phyloP scores from a whole-genome alignment of 2,329 filamentous ascomycete species.

The Alternaria panax region DNA sequence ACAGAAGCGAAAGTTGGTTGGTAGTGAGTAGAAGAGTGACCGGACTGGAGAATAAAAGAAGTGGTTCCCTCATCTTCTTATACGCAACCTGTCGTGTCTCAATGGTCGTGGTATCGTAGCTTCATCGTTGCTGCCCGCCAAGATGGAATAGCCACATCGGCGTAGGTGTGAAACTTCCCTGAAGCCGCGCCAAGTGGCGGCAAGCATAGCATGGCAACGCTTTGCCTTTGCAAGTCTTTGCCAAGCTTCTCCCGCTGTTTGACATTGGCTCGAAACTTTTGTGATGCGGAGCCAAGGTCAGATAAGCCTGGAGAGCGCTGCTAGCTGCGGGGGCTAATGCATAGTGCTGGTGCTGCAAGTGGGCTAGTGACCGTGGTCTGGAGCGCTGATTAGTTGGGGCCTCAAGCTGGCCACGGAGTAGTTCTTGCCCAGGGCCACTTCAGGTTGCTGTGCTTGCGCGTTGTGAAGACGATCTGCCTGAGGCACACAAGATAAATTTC shows the following conservation, averaged over 20 bases:
- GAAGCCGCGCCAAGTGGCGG: conserved; percentile 47
- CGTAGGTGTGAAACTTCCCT: conserved; percentile 49
- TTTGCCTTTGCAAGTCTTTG: conserved; percentile 17
- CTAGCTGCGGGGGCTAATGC: conserved; percentile 20
- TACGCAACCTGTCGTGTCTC: conserved; percentile 28
- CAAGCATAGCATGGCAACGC: conserved; percentile 37
- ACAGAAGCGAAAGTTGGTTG: conserved; percentile 37
- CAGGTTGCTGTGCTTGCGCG: not conserved
- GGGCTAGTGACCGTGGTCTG: conserved; percentile 26
- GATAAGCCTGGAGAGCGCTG: conserved; percentile 27
- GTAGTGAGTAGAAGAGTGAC: conserved; percentile 48
- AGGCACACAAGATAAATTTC: not conserved
- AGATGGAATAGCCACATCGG: conserved; percentile 42
- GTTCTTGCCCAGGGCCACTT: not conserved
- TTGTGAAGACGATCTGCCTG: not conserved
- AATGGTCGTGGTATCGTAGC: conserved; percentile 14
- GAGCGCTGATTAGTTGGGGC: conserved; percentile 17
- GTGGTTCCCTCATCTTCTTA: conserved; percentile 37
- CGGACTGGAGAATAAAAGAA: conserved; percentile 46
- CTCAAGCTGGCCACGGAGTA: conserved; percentile 8
- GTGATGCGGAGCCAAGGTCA: conserved; percentile 44
- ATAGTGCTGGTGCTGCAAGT: conserved; percentile 16
- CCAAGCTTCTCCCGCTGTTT: conserved; percentile 42
- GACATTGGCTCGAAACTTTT: conserved; percentile 46
- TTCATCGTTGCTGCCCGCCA: conserved; percentile 34